These are phyloP conservation scores for Phytopythium cucurbitacearum DNA, from an alignment of 352 stramenopile species.

Conservation along the genomic window DNA sequence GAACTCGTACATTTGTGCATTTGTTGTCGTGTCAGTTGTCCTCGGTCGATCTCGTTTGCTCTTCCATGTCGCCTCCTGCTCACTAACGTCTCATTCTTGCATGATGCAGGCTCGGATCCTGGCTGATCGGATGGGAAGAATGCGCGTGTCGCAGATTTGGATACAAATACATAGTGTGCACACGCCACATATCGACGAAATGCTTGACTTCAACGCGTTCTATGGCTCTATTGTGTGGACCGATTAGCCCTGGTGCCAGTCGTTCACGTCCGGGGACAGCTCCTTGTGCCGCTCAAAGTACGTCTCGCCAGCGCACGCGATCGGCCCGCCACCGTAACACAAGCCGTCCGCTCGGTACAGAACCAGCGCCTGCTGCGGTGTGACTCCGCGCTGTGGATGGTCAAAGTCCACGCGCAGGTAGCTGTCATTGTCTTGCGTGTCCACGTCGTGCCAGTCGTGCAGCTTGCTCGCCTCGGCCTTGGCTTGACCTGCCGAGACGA, in stretches of 20 bases:
- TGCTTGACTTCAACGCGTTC: no score
- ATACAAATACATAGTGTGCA: no score
- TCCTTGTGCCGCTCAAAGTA: constrained; percentile 65
- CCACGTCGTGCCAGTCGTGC: constrained; percentile 38
- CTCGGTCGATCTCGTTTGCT: no score
- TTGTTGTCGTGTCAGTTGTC: no score
- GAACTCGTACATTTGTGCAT: no score
- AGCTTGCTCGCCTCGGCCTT: constrained; percentile 29
- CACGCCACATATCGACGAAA: no score
- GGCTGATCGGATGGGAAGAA: no score
- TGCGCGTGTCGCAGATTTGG: no score
- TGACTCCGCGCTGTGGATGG: constrained; percentile 73
- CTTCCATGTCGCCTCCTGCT: no score
- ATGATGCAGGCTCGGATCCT: no score
- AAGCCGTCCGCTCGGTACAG: constrained; percentile 78
- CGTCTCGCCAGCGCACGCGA: constrained; percentile 50
- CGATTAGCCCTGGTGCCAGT: constrained; percentile 28
- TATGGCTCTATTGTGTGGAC: no score
- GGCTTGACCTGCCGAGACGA: constrained; percentile 40
- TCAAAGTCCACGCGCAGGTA: constrained; percentile 81
- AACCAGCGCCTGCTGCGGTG: constrained; percentile 82
- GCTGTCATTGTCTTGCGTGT: constrained; percentile 1
- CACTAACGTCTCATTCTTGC: no score
- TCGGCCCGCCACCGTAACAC: constrained; percentile 76
- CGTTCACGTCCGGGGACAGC: constrained; percentile 36